These are phyloP conservation scores for Diaporthe citriasiana DNA, from an alignment of 2,329 filamentous ascomycete species.

Conservation along the genomic window DNA sequence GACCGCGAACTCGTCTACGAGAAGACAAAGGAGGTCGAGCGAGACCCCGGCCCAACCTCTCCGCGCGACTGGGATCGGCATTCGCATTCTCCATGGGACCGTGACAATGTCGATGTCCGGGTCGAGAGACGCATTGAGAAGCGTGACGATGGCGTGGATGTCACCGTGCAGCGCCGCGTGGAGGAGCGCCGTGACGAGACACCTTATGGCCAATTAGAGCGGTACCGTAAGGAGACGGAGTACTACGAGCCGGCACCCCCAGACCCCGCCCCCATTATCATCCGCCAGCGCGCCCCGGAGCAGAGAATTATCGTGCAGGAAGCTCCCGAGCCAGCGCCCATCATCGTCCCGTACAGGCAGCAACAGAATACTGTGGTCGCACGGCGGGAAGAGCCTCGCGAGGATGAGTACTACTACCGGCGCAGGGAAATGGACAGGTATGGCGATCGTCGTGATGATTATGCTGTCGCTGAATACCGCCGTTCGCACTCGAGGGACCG, in stretches of 20 bases:
- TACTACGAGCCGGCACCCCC: constrained; percentile 68
- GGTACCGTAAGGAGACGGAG: constrained; percentile 73
- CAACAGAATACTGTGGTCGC: constrained; percentile 52
- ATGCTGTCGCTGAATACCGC: constrained; percentile 52
- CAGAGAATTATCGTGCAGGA: constrained; percentile 74
- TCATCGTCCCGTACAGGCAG: constrained; percentile 63
- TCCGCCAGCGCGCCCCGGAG: constrained; percentile 68
- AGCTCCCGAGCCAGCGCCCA: constrained; percentile 65
- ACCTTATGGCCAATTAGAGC: constrained; percentile 66
- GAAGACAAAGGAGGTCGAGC: constrained; percentile 57
- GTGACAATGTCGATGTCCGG: constrained; percentile 58
- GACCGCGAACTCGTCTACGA: constrained; percentile 59
- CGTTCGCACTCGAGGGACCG: constrained; percentile 55
- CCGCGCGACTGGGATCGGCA: constrained; percentile 53
- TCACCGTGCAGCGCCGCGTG: constrained; percentile 68
- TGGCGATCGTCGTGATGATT: constrained; percentile 51
- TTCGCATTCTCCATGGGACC: constrained; percentile 50
- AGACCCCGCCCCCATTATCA: constrained; percentile 64
- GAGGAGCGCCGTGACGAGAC: constrained; percentile 64
- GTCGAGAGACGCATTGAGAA: constrained; percentile 59
- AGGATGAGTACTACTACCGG: constrained; percentile 67
- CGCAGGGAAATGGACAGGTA: constrained; percentile 60
- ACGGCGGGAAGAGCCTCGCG: constrained; percentile 54
- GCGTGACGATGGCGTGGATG: constrained; percentile 61
- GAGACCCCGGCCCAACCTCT: constrained; percentile 49